Base-by-base conservation (phyloP, 2,329 filamentous ascomycete genomes). In the Monilinia aucupariae region DNA sequence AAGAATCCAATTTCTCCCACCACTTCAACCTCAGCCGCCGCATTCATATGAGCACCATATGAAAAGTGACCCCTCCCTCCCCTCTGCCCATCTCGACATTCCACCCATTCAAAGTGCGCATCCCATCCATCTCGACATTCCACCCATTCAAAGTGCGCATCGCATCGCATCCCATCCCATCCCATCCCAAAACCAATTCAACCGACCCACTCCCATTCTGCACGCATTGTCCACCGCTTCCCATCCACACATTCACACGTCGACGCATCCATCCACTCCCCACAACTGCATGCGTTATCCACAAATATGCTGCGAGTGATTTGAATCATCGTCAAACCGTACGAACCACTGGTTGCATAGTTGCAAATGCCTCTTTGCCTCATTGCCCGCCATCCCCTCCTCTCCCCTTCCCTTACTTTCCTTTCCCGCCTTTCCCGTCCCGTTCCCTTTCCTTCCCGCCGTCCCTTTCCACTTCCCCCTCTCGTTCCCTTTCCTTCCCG, bases 291-390 rank as follows among this genome's bases (percentile, higher is more conserved):
- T 37, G 39, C 22, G 30, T n/a, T 30, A 39, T 41, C 52, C 52
- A 54, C 39, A 54, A 54, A 41, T 41, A 12, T 27, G 15, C 52
- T 41, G 52, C 52, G 20, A 34, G 52, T 54, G 34, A 54, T 54
- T 22, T 41, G 52, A 54, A 54, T 54, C 52, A 54, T 10, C 15
- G 49, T 51, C n/a, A n/a, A n/a, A n/a, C n/a, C n/a, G n/a, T n/a
- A n/a, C n/a, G 49, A 51, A 51, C 34, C 49, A 51, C 32, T 41
- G 8, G 27, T 30, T 30, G 34, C 27, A 20, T 30, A 15, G 20
- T n/a, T 54, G 22, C 9, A 17, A 41, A 17, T 22, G 20, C 22
- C 10, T 41, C 22, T 41, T n/a, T 22, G 20, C 20, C 51, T 25
- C 15, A 10, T 30, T 30, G 3, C 27, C 27, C 27, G 6, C 27